These are phyloP conservation scores for Neofusicoccum kwambonambiense DNA, from an alignment of 2,329 filamentous ascomycete species.

Conservation along the genomic window DNA sequence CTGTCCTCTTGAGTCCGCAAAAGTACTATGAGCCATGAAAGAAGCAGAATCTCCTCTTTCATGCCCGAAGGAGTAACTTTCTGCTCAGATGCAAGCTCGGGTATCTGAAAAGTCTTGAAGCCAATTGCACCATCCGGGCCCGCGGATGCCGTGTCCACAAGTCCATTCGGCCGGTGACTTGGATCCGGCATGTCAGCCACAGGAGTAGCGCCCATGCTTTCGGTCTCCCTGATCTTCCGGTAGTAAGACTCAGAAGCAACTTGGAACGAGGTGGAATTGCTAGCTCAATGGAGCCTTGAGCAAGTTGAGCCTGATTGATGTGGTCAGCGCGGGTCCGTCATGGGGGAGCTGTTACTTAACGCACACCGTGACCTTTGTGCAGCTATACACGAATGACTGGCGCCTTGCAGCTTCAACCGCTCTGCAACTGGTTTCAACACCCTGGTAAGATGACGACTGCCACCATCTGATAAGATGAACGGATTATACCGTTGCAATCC, in stretches of 20 bases:
- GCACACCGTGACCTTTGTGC: neutral
- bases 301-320: neutral
- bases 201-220: neutral
- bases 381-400: neutral
- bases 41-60: conserved; percentile 9
- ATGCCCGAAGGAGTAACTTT: neutral
- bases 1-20: neutral
- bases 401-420: neutral
- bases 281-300: neutral
- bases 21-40: conserved; percentile 12
- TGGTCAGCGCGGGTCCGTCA: neutral
- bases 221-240: neutral
- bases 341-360: neutral
- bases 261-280: neutral
- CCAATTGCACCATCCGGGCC: neutral
- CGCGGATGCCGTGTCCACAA: neutral
- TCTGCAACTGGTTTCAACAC: neutral
- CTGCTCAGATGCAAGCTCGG: neutral
- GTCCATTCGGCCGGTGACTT: no score
- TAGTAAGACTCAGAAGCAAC: neutral
- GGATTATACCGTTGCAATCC: no score
- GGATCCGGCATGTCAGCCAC: neutral
- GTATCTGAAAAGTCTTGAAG: neutral
- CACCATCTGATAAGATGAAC: neutral
- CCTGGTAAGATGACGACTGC: neutral